These are phyloP conservation scores for carrot (Daucus carota) DNA, from an alignment of 129 eudicot species.

Conservation along the genomic window DH1_v3.0 NC_030381.2:56095501-56096000, in stretches of 20 bases:
- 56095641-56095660: background rate
- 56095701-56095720: too few species aligned
- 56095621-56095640: background rate
- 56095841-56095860: conserved; percentile 37
- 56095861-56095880: conserved; percentile 62
- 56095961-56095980: conserved; percentile 13
- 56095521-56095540: too few species aligned
- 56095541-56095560: too few species aligned
- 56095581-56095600: background rate
- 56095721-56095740: too few species aligned
- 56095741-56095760: too few species aligned
- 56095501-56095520: too few species aligned
- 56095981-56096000: conserved; percentile 33
- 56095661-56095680: background rate
- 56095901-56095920: conserved; percentile 18
- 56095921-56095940: conserved; percentile 22
- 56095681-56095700: too few species aligned
- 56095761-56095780: background rate
- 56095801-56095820: background rate
- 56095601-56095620: background rate
- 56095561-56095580: conserved; percentile 4
- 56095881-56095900: conserved; percentile 49
- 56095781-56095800: background rate
- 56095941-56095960: conserved; percentile 8
- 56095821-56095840: background rate